phyloP scores from a whole-genome alignment of 805 yeast genomes.

The Sugiyamaella valdiviana region DNA sequence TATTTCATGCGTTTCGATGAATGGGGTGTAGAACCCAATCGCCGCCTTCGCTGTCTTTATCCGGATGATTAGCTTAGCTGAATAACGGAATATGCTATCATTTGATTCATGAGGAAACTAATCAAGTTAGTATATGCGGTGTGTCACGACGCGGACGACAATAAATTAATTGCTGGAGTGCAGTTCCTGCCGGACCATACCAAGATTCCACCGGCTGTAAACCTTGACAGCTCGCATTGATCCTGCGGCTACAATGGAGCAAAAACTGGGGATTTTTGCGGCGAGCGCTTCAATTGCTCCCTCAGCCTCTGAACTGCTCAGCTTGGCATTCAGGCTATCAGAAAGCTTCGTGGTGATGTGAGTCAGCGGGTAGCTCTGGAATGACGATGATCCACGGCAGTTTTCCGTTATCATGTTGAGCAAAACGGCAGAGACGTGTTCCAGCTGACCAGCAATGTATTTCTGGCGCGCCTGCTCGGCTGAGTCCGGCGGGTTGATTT shows the following conservation, averaged over 20 bases:
- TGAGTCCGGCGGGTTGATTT: neutral
- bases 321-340: slow-evolving; percentile 16
- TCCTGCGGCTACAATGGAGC: slow-evolving; percentile 24
- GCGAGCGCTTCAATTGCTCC: slow-evolving; percentile 22
- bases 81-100: neutral
- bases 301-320: slow-evolving; percentile 23
- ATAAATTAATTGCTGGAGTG: neutral
- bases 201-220: slow-evolving; percentile 1
- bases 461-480: slow-evolving; percentile 10
- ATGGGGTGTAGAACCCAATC: neutral
- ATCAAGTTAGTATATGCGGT: neutral
- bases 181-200: neutral
- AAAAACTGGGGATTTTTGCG: slow-evolving; percentile 21
- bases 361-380: slow-evolving; percentile 19
- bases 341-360: slow-evolving; percentile 20
- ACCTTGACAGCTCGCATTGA: slow-evolving; percentile 20
- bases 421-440: slow-evolving; percentile 20
- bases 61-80: neutral
- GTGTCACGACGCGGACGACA: neutral
- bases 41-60: neutral
- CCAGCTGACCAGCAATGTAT: slow-evolving; percentile 24
- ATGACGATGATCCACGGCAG: slow-evolving; percentile 4
- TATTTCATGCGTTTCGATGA: neutral
- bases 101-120: neutral
- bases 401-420: slow-evolving; percentile 12